Base-by-base conservation (phyloP, 352 stramenopile genomes). In the Aphanomyces astaci region DNA sequence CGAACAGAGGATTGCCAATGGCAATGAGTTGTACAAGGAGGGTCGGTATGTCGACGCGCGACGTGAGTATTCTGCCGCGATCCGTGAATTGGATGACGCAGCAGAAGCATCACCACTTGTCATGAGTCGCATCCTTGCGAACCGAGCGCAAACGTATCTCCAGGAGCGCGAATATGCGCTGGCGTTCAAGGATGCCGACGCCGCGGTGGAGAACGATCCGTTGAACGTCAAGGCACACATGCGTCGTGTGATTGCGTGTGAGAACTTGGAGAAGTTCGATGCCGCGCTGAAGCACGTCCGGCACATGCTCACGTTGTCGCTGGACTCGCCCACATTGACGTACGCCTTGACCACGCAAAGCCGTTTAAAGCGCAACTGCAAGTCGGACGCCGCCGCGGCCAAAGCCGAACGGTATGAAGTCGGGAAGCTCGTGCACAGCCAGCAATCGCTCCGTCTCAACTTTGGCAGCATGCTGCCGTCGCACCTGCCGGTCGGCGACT, bases 191-290 rank as follows among this genome's bases (percentile, higher is more conserved):
- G 84, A 90, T 54, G 78, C 79, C 9, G 76, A 72, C 24, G 75
- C 74, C 27, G 82, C 84, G 30, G 73, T 92, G 13, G 76, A 81
- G 48, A 68, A 74, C 56, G 76, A 90, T 53, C 33, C 78, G 0
- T 51, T 66, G 10, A 92, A 89, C 56, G 79, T 89, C 70, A 92
- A 92, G 67, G 84, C 84, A 24, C 60, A 72, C 19, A 67, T 88
- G 28, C 84, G 84, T 17, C 78, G 77, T 22, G 71, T 92, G 5
- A 73, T 90, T 24, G 76, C 82, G 24, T 51, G 88, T 7, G 80
- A 92, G 64, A 92, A 92, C 68, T 71, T 92, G n/a, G 84, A 92
- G 72, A 77, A 80, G 5, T 92, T 92, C 60, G 82, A 90, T 27
- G 73, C 72, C 2, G 84, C 84, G 24, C 71, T 89, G 1, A 63